Evolutionary conservation across 164 flowering plant species (phyloP), one percentile per base, ranked within the genome.

Genomic region (Akebia trifoliata): DNA sequence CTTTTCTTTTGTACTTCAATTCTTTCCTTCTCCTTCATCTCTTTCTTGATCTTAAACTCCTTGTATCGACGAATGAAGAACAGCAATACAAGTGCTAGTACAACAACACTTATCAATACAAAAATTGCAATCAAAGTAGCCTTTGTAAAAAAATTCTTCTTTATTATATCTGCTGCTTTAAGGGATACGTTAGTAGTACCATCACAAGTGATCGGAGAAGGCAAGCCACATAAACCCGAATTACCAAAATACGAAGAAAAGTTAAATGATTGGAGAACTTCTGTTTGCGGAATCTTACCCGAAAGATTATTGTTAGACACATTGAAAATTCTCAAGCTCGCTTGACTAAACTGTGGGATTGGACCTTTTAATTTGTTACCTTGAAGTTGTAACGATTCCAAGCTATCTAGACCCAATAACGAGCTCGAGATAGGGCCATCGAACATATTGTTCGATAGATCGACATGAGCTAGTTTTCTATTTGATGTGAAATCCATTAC

Each of bases 261-360:
- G 5, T 40, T 22, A 42, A 78, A 78, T 8, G 65, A 61, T 54
- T 56, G 77, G 2, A 81, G 72, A 58, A 11, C 55, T 8, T 1
- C 29, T 1, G 80, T 76, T 17, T 17, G 15, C 18, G 90, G 84
- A 15, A 81, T 67, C 4, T 47, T 30, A 1, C 86, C 83, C 1
- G 53, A 59, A 14, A 81, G 80, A 20, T 72, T 29, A 54, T 81
- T 84, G 62, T 79, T 39, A 1, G 86, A 81, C 31, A 81, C 78
- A 62, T 81, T 76, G 66, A 81, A 68, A 3, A 32, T 59, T 49
- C 11, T 62, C 64, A 83, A 65, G 57, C 70, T 64, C 1, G 63
- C 6, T 37, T 81, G 86, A 30, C 60, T 52, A 34, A 83, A 68
- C 4, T 35, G 57, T 0, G 80, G 86, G 35, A 81, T 66, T 6